A percentile compares a stretch with the other conserved stretches of the same genome.
phyloP scores from a whole-genome alignment of 345 rosid genomes.

The Geranium rotundifolium region DNA sequence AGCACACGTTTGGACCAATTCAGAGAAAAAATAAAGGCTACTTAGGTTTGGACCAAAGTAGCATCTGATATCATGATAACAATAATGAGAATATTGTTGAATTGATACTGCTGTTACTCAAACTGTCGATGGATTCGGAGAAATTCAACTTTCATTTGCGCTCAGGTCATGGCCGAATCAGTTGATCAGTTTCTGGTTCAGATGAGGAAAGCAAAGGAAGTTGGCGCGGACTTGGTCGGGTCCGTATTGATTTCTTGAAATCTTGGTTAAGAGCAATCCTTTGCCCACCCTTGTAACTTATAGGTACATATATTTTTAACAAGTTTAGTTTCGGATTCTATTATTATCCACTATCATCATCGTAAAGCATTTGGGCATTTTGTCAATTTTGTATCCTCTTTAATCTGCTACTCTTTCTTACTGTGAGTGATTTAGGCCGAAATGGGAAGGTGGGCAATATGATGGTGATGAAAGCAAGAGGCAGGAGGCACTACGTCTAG shows the following conservation, averaged over 20 bases:
- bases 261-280: slow-evolving; percentile 36
- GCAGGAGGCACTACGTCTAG: slow-evolving; percentile 30
- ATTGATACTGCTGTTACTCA: slow-evolving; percentile 26
- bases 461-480: slow-evolving; percentile 42
- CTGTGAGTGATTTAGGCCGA: slow-evolving; percentile 26
- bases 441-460: slow-evolving; percentile 59
- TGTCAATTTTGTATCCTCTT: background rate
- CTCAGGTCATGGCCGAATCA: slow-evolving; percentile 47
- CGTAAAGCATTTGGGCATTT: background rate
- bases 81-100: no score
- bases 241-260: slow-evolving; percentile 39
- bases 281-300: slow-evolving; percentile 49
- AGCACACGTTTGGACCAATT: no score
- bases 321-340: background rate
- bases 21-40: no score
- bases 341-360: background rate
- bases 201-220: slow-evolving; percentile 34
- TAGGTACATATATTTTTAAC: slow-evolving; percentile 17
- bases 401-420: slow-evolving; percentile 1
- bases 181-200: slow-evolving; percentile 37
- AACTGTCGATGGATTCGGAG: slow-evolving; percentile 23
- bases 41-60: no score
- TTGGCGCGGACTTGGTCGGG: slow-evolving; percentile 49
- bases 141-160: slow-evolving; percentile 37
- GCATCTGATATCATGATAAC: no score